A percentile compares a stretch with the other conserved stretches of the same genome.
Conservation (phyloP, 192 early-diverging fungal species). For the Backusella circina region DNA sequence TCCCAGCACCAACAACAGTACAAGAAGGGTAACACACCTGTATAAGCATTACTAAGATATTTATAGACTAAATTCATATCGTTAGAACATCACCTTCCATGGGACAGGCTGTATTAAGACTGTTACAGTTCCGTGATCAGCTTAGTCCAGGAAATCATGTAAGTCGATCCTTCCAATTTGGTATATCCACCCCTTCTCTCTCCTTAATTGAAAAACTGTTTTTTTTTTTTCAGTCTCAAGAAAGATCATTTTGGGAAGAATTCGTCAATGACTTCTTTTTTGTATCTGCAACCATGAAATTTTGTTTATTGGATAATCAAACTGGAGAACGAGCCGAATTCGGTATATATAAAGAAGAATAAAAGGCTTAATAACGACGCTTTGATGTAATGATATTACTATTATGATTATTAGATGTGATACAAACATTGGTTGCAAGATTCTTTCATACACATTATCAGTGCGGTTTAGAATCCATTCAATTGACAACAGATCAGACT, state of each 20-base stretch:
- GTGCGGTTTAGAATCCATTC: constrained; percentile 14
- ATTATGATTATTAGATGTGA: neutral
- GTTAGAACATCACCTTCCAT: neutral
- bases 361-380: too few relatives aligned
- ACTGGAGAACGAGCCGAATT: neutral
- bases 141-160: neutral
- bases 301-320: neutral
- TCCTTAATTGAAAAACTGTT: neutral
- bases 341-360: constrained; percentile 2
- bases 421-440: constrained; percentile 8
- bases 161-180: neutral
- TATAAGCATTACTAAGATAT: neutral
- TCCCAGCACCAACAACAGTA: neutral
- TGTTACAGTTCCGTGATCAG: constrained; percentile 22
- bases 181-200: neutral
- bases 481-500: constrained; percentile 18
- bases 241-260: neutral
- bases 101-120: constrained; percentile 22
- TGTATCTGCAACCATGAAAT: neutral
- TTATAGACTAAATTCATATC: neutral
- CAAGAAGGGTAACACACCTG: neutral
- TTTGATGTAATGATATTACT: too few relatives aligned
- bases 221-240: neutral
- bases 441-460: constrained; percentile 22
- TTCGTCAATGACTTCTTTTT: neutral